These are phyloP conservation scores for Exophiala mesophila DNA, from an alignment of 2,329 filamentous ascomycete genomes.

Conservation along the genomic window DNA sequence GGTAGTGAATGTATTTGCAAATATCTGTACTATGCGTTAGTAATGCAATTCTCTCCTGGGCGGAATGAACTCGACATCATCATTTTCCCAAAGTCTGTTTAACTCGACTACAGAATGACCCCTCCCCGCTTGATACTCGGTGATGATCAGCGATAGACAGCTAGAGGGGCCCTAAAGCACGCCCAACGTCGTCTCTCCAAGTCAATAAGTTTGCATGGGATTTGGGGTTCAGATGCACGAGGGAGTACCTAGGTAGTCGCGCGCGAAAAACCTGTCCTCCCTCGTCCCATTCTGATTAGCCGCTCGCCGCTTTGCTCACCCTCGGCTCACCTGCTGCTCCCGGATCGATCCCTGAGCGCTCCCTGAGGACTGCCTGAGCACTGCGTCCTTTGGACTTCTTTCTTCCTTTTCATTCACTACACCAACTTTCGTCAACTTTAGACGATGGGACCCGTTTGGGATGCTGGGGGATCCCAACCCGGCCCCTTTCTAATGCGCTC, in stretches of 20 bases:
- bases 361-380: not conserved
- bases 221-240: too few relatives aligned
- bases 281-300: conserved; percentile 1
- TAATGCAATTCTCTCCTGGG: too few relatives aligned
- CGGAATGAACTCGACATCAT: too few relatives aligned
- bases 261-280: conserved; percentile 1
- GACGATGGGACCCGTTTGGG: conserved; percentile 4
- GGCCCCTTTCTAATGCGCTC: conserved; percentile 5
- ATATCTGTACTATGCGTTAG: too few relatives aligned
- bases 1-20: too few relatives aligned
- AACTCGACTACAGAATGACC: too few relatives aligned
- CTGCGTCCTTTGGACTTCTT: not conserved
- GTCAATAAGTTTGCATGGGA: too few relatives aligned
- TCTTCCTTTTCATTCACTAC: conserved; percentile 36
- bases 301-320: conserved; percentile 3
- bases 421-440: conserved; percentile 39
- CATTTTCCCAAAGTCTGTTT: too few relatives aligned
- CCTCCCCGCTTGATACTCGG: too few relatives aligned
- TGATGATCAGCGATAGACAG: too few relatives aligned
- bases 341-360: not conserved
- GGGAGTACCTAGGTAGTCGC: not conserved
- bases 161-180: too few relatives aligned
- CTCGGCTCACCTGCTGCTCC: conserved; percentile 1
- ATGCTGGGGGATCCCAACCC: conserved; percentile 3
- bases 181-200: too few relatives aligned